Conservation (phyloP, 2,329 filamentous ascomycete genomes). For the Macroventuria anomochaeta region DNA sequence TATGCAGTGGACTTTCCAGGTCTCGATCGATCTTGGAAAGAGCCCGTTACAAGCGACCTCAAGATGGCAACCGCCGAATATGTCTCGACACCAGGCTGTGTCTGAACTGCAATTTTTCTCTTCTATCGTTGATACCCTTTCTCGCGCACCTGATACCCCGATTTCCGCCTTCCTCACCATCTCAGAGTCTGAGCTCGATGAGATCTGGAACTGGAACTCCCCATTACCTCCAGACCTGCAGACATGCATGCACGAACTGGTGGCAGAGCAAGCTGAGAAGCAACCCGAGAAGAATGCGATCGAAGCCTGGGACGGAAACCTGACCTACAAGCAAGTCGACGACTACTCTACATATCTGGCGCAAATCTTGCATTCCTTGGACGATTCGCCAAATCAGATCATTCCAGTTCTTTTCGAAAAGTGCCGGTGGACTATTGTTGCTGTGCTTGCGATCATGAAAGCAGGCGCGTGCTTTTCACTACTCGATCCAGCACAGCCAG, state of each 20-base stretch:
- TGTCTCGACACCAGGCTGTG: constrained; percentile 53
- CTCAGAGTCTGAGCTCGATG: constrained; percentile 49
- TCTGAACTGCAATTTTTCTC: constrained; percentile 53
- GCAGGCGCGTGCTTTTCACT: constrained; percentile 48
- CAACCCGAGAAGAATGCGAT: constrained; percentile 48
- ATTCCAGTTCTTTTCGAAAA: constrained; percentile 52
- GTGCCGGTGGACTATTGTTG: constrained; percentile 48
- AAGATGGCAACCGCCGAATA: constrained; percentile 51
- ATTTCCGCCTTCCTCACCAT: constrained; percentile 29
- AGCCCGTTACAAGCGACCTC: constrained; percentile 47
- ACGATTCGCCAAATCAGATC: constrained; percentile 38
- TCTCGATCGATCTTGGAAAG: constrained; percentile 33
- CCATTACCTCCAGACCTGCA: constrained; percentile 52
- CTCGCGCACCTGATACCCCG: constrained; percentile 31
- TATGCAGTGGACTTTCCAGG: constrained; percentile 40
- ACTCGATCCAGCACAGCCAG: constrained; percentile 46
- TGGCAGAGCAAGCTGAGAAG: constrained; percentile 48
- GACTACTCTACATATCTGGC: constrained; percentile 42
- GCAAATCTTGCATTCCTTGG: constrained; percentile 31
- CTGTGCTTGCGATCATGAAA: constrained; percentile 51
- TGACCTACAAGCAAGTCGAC: constrained; percentile 48
- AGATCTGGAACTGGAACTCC: constrained; percentile 59
- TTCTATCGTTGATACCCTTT: constrained; percentile 46
- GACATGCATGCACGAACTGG: constrained; percentile 57
- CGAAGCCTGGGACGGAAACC: constrained; percentile 47